Evolutionary conservation across 495 filamentous ascomycete genomes (phyloP).

Genomic region (Aspergillus egyptiacus): DNA sequence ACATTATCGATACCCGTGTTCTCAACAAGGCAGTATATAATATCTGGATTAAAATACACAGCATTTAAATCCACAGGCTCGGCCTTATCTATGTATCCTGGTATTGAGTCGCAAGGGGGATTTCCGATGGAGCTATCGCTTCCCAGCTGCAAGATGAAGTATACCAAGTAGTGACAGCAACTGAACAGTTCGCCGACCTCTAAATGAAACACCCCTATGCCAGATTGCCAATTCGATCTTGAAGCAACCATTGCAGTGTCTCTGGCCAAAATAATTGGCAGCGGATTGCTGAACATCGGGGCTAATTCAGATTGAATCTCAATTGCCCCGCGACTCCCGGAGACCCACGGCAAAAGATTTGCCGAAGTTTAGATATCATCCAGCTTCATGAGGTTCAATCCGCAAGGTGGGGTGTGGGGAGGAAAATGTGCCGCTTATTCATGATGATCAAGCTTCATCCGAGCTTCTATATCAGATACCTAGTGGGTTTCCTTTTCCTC

Average conservation of each 20-base stretch:
- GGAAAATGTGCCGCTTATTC: slow-evolving; percentile 19
- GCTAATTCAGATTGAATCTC: no score
- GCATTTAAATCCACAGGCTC: no score
- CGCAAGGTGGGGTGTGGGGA: slow-evolving; percentile 31
- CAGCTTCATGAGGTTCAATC: slow-evolving; percentile 1
- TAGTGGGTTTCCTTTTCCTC: neutral
- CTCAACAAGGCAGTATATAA: no score
- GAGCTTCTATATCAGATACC: slow-evolving; percentile 6
- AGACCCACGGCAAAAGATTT: slow-evolving; percentile 25
- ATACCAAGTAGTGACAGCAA: neutral
- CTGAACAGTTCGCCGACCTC: no score
- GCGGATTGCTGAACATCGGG: no score
- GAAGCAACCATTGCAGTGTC: no score
- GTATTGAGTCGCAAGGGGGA: slow-evolving; percentile 4
- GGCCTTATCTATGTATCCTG: no score
- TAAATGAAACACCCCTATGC: no score
- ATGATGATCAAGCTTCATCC: slow-evolving; percentile 21
- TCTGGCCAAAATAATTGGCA: no score
- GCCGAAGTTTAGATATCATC: slow-evolving; percentile 14
- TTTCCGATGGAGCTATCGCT: slow-evolving; percentile 3
- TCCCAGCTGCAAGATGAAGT: neutral
- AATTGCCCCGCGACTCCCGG: slow-evolving; percentile 12
- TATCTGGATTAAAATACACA: neutral
- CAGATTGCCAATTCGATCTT: no score
- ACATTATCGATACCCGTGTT: slow-evolving; percentile 11